Conservation (phyloP, 2,329 filamentous ascomycete species). For the Pseudocercospora macadamiae region DNA sequence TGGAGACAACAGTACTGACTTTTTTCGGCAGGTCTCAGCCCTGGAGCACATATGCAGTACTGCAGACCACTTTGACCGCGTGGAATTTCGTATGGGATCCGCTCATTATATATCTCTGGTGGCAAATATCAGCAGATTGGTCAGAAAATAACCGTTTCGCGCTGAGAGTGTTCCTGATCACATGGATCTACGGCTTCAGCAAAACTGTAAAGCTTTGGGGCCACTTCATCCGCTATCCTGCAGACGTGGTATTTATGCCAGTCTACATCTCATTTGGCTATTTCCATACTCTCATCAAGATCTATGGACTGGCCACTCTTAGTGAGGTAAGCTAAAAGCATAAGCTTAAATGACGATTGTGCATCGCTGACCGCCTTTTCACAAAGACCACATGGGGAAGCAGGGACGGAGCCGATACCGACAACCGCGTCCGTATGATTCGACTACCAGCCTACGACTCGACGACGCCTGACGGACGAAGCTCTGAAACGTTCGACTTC, state of each 20-base stretch:
- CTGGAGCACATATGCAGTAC: constrained; percentile 92
- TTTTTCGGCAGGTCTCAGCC: constrained; percentile 70
- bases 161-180: constrained; percentile 62
- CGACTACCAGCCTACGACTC: constrained; percentile 40
- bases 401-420: constrained; percentile 84
- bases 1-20: constrained; percentile 19
- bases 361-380: constrained; percentile 31
- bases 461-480: constrained; percentile 32
- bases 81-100: constrained; percentile 80
- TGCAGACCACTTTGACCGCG: constrained; percentile 89
- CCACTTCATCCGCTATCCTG: constrained; percentile 81
- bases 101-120: constrained; percentile 69
- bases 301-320: constrained; percentile 79
- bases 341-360: constrained; percentile 20
- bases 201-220: constrained; percentile 91
- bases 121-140: constrained; percentile 62
- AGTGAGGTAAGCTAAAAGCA: constrained; percentile 61
- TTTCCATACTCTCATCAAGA: constrained; percentile 88
- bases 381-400: constrained; percentile 91
- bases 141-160: constrained; percentile 44
- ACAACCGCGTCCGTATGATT: constrained; percentile 72
- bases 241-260: constrained; percentile 77
- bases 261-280: constrained; percentile 91
- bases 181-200: constrained; percentile 77
- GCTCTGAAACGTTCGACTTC: constrained; percentile 38